Evolutionary conservation across 2,329 filamentous ascomycete species (phyloP), one percentile per base, ranked within the genome.

Genomic region (Botrytis porri): DNA sequence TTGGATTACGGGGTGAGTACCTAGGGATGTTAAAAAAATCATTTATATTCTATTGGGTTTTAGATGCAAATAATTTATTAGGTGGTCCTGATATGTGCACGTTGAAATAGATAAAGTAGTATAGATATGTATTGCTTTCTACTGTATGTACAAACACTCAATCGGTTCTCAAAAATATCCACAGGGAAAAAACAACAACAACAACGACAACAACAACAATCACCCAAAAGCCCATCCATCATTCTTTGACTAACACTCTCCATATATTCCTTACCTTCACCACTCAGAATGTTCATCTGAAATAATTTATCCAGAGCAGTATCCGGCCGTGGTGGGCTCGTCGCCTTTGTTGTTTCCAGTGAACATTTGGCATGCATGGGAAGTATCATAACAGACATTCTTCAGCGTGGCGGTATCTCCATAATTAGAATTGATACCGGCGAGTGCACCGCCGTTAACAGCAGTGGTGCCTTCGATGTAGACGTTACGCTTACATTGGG

Each of bases 341-440:
- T 29, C 32, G 14, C 57, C 57, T 18, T 51, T 7, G 48, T 48
- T 20, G 16, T 51, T 70, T 4, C 67, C 41, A 48, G 20, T 51
- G n/a, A 29, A 60, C 67, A 70, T 48, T 16, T 61, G 37, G 61
- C 57, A 62, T 22, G 67, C 10, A 39, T 70, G 32, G 2, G 37
- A 32, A 39, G 22, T 39, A 29, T 39, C 29, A 22, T 70, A 62
- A 39, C 32, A 51, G 25, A 41, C 45, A 39, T 70, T 70, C 57
- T 41, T 43, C 4, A 62, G 12, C 18, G 67, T 70, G 18, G 57
- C 41, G 6, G 57, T 51, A 22, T 70, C 67, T 29, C 41, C 39
- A 48, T 48, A 62, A 6, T 70, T 70, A 3, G 67, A 62, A 48
- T 70, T 62, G 57, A 70, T 62, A n/a, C 57, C 57, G 14, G 54